Evolutionary conservation across 2,329 filamentous ascomycete genomes (phyloP).

Genomic region (Byssochlamys sp.): DNA sequence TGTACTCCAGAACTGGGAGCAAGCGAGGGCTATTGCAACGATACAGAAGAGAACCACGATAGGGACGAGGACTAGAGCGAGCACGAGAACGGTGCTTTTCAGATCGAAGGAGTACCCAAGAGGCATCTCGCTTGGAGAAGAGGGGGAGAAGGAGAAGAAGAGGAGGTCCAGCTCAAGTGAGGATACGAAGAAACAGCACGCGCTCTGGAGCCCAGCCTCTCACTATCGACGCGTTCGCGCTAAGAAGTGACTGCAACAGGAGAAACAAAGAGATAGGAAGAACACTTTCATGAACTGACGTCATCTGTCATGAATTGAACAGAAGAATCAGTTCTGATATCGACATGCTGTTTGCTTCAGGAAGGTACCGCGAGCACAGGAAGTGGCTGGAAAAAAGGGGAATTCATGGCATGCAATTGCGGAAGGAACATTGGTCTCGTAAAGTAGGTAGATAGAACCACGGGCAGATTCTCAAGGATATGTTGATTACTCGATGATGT

Average conservation of each 20-base stretch:
- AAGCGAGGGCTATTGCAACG: slow-evolving; percentile 30
- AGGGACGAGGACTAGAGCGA: slow-evolving; percentile 39
- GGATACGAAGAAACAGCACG: not conserved
- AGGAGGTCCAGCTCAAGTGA: not conserved
- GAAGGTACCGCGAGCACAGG: not conserved
- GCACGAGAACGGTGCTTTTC: slow-evolving; percentile 31
- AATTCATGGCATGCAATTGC: not conserved
- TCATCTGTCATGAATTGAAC: not conserved
- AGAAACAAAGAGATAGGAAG: slow-evolving; percentile 1
- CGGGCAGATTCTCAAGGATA: not conserved
- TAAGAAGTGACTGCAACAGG: not conserved
- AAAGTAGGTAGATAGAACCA: not conserved
- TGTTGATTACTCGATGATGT: not conserved
- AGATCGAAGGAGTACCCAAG: slow-evolving; percentile 19
- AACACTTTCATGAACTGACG: not conserved
- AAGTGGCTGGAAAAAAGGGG: not conserved
- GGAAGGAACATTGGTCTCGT: not conserved
- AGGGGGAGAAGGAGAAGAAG: not conserved
- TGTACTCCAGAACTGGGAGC: slow-evolving; percentile 27
- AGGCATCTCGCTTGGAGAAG: slow-evolving; percentile 17
- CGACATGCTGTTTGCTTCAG: not conserved
- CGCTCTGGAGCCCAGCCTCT: not conserved
- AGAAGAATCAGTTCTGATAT: not conserved
- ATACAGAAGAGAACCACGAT: slow-evolving; percentile 35
- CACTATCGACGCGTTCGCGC: not conserved